Evolutionary conservation across 2,329 filamentous ascomycete species (phyloP).

Genomic region (Parastagonospora avenae): DNA sequence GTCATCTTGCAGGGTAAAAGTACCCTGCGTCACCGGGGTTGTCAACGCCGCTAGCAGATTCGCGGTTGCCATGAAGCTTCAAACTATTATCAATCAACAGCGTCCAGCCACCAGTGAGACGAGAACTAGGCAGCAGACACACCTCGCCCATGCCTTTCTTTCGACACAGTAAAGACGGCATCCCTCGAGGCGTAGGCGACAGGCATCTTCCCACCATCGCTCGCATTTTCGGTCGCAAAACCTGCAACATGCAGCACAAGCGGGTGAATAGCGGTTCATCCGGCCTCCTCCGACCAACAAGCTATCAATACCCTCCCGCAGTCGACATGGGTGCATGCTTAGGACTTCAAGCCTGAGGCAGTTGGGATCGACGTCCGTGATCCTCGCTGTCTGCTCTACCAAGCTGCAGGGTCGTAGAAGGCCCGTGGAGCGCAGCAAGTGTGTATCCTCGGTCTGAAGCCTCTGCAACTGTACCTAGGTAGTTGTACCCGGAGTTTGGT

Average conservation of each 20-base stretch:
- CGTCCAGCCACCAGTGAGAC: background rate
- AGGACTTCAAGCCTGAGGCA: constrained; percentile 5
- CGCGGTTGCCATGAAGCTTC: too few relatives aligned
- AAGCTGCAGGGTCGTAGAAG: constrained; percentile 3
- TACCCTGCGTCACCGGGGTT: background rate
- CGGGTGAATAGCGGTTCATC: constrained; percentile 19
- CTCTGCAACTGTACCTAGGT: constrained; percentile 8
- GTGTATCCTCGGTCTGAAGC: background rate
- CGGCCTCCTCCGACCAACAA: constrained; percentile 23
- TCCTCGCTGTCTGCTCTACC: constrained; percentile 6
- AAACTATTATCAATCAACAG: too few relatives aligned
- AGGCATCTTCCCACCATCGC: constrained; percentile 12
- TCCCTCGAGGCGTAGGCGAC: background rate
- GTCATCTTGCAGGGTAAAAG: background rate
- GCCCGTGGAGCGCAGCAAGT: constrained; percentile 8
- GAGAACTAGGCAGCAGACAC: background rate
- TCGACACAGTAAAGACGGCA: background rate
- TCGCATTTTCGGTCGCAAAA: constrained; percentile 15
- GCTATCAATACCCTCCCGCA: constrained; percentile 6
- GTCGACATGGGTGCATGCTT: constrained; percentile 4
- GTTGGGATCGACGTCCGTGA: constrained; percentile 11
- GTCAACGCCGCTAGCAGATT: background rate
- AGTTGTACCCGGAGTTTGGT: background rate
- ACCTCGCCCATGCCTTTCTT: too few relatives aligned
- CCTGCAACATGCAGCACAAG: constrained; percentile 14